Conservation (phyloP, 306 rosid genomes). For the Prunus campanulata region DNA sequence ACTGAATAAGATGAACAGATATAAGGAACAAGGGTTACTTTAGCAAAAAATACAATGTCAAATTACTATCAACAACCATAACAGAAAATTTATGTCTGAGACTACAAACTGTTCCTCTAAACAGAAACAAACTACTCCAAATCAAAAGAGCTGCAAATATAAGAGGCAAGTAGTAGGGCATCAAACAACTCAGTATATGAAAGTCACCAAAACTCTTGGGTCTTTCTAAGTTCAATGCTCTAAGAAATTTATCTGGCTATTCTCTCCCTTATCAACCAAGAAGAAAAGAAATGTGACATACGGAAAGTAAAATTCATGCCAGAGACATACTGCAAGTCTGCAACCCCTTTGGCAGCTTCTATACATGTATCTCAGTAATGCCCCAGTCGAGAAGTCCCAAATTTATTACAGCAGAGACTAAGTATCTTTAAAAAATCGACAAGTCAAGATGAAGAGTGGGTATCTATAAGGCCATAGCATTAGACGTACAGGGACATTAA, state of each 20-base stretch:
- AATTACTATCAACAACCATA: neutral
- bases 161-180: neutral
- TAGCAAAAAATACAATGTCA: neutral
- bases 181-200: neutral
- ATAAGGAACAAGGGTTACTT: neutral
- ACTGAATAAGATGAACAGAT: conserved; percentile 7
- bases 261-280: conserved; percentile 5
- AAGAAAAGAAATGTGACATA: neutral
- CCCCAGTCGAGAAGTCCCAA: neutral
- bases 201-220: neutral
- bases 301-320: neutral
- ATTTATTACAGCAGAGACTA: neutral
- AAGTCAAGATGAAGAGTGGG: neutral
- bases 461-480: neutral
- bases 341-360: neutral
- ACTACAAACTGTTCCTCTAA: conserved; percentile 1
- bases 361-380: neutral
- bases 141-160: neutral
- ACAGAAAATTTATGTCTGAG: neutral
- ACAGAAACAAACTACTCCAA: neutral
- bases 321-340: neutral
- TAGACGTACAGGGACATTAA: neutral
- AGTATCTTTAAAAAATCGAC: no score
- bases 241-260: neutral
- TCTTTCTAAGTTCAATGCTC: neutral